Conservation (phyloP, 495 filamentous ascomycete species). For the Cercophora sp. region DNA sequence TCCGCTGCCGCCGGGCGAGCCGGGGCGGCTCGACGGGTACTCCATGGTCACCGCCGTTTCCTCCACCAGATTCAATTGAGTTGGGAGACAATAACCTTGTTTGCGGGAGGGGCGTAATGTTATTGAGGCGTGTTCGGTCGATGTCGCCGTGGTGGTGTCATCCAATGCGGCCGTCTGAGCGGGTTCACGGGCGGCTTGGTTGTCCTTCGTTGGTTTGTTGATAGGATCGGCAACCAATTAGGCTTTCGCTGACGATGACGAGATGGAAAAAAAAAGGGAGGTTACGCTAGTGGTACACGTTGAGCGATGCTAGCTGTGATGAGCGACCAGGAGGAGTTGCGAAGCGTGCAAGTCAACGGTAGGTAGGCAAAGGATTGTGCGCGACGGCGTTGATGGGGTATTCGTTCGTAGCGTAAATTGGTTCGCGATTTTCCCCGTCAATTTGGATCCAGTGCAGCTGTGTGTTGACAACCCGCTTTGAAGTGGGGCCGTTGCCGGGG, state of each 20-base stretch:
- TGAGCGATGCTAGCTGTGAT: background rate
- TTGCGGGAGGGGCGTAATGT: background rate
- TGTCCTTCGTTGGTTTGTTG: background rate
- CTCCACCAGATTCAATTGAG: constrained; percentile 13
- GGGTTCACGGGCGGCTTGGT: constrained; percentile 1
- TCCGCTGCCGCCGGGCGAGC: constrained; percentile 26
- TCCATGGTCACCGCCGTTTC: constrained; percentile 10
- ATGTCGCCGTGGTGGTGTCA: constrained; percentile 9
- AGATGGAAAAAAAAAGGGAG: too few species aligned
- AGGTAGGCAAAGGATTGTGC: too few species aligned
- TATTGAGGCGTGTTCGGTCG: constrained; percentile 6
- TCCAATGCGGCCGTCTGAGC: constrained; percentile 16
- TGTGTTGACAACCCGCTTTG: background rate
- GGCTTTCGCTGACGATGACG: background rate
- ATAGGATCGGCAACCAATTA: background rate
- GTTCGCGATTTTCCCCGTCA: background rate
- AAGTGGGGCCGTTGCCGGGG: constrained; percentile 21
- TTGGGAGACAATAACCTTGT: background rate
- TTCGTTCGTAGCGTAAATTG: background rate
- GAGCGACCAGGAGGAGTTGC: background rate
- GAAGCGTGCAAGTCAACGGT: too few species aligned
- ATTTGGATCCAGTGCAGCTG: background rate
- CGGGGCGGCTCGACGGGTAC: constrained; percentile 21
- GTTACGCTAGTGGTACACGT: too few species aligned
- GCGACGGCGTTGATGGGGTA: too few species aligned